Evolutionary conservation across 192 early-diverging fungal genomes (phyloP), one percentile per base, ranked within the genome.

Genomic region (Backusella circina): DNA sequence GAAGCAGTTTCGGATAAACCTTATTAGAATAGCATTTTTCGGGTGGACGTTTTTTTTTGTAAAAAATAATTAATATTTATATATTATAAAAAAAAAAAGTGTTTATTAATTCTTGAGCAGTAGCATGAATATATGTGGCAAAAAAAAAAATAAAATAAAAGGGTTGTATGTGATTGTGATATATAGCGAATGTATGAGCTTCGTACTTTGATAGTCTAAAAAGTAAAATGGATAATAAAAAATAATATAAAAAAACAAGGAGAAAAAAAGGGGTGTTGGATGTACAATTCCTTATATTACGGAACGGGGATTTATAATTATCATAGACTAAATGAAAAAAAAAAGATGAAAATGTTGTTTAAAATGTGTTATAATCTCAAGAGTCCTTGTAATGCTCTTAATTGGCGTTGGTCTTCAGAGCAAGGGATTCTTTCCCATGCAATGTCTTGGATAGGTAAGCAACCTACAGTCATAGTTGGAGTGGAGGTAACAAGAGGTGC

Each of bases 341-440:
- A 50, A 57, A 35, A 23, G 36, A 71, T 31, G 31, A 26, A 39
- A 36, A 44, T 26, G 47, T 33, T 39, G 35, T 26, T 36, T 67
- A 72, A 44, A 35, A 57, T n/a, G 51, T 76, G 51, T 76, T 70
- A 80, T 57, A 80, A 72, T 54, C 71, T 47, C 23, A 80, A 75
- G 32, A 71, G 75, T 2, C 68, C 68, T 41, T 81, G 75, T 15
- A 81, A 35, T 10, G 79, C 74, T 70, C 78, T 75, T n/a, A 83
- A 51, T 77, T 83, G 79, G 37, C 80, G 74, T 73, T 77, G 72
- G 33, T 83, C 81, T 71, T 82, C 81, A 54, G 81, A 82, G 10
- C 71, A 82, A 12, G 77, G 77, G 23, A 82, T 66, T n/a, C 67
- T 78, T 65, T 72, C 81, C 81, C 81, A 82, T 12, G 81, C 77